Conservation (phyloP, 139 green algal genomes). For the Microglena sp. region DNA sequence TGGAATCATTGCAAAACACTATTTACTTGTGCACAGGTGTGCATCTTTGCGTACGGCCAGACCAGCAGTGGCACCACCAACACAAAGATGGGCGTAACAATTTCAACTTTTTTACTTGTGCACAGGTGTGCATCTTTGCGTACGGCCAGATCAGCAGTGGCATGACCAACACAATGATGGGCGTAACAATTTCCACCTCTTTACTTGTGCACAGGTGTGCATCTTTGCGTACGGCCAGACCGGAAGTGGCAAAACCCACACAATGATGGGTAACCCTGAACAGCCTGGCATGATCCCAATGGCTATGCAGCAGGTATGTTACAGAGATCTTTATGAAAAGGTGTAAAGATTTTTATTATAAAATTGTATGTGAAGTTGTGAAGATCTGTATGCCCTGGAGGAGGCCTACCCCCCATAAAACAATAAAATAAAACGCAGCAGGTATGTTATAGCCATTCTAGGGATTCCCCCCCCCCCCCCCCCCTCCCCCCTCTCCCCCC, state of each 20-base stretch:
- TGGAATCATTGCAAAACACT: too few species aligned
- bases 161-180: constrained; percentile 71
- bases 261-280: constrained; percentile 62
- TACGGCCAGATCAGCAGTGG: constrained; percentile 75
- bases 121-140: constrained; percentile 81
- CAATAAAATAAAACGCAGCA: too few species aligned
- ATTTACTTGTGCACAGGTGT: too few species aligned
- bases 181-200: not conserved
- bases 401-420: too few species aligned
- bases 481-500: too few species aligned
- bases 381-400: too few species aligned
- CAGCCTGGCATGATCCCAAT: constrained; percentile 73
- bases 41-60: constrained; percentile 80
- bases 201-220: constrained; percentile 51
- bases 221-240: constrained; percentile 89
- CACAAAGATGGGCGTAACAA: constrained; percentile 41
- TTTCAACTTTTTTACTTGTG: too few species aligned
- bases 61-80: constrained; percentile 74
- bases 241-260: constrained; percentile 78
- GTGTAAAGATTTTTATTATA: not conserved
- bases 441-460: too few species aligned
- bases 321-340: not conserved
- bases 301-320: constrained; percentile 65
- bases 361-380: too few species aligned
- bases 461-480: too few species aligned